Percentiles rank a stretch among this genome's conserved stretches.
Conservation (phyloP, 1,284 basidiomycete genomes). For the Golubevia pallescens region DNA sequence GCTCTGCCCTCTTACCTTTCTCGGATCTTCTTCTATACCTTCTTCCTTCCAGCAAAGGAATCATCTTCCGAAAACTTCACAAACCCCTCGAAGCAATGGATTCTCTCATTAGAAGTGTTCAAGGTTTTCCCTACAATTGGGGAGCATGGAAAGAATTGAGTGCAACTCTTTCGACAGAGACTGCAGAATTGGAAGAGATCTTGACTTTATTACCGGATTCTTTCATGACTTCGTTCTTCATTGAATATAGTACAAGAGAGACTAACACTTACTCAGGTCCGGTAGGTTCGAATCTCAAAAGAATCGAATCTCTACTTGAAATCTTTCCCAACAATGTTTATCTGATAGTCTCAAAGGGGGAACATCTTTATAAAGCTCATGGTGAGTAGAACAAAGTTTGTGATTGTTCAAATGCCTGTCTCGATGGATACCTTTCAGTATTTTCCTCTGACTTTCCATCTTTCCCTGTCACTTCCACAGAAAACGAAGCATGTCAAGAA, state of each 20-base stretch:
- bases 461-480: neutral
- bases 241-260: constrained; percentile 85
- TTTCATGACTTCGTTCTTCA: constrained; percentile 80
- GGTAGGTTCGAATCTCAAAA: constrained; percentile 23
- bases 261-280: constrained; percentile 79
- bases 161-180: constrained; percentile 39
- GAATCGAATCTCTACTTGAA: constrained; percentile 70
- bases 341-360: constrained; percentile 71
- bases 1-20: neutral
- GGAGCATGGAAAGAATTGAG: constrained; percentile 74
- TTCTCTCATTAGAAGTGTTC: constrained; percentile 77
- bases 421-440: neutral
- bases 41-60: constrained; percentile 31
- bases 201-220: constrained; percentile 75
- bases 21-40: constrained; percentile 1
- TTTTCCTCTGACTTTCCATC: neutral
- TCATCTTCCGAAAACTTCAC: constrained; percentile 54
- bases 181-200: constrained; percentile 29
- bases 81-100: constrained; percentile 84
- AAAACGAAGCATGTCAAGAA: constrained; percentile 13
- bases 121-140: constrained; percentile 92
- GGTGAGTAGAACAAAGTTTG: too few relatives aligned
- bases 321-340: constrained; percentile 84
- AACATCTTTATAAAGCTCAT: constrained; percentile 1
- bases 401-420: too few relatives aligned